These are phyloP conservation scores for Aspergillus ostianus DNA, from an alignment of 495 filamentous ascomycete genomes.

Conservation along the genomic window DNA sequence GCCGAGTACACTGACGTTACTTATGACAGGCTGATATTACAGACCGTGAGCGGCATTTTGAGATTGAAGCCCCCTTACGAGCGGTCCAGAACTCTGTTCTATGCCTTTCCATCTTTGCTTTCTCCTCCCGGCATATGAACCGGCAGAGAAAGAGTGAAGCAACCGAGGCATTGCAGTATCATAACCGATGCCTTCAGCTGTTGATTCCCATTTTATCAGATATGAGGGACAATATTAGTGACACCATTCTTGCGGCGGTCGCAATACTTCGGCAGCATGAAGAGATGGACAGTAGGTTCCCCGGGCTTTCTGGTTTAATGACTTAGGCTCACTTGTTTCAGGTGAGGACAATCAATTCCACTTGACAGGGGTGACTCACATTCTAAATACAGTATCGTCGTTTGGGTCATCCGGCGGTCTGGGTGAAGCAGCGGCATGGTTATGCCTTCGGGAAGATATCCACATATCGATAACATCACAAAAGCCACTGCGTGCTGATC, in stretches of 20 bases:
- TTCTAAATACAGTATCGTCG: slow-evolving; percentile 28
- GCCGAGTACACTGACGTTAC: neutral
- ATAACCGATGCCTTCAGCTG: slow-evolving; percentile 28
- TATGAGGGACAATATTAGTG: slow-evolving; percentile 20
- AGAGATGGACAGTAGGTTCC: slow-evolving; percentile 30
- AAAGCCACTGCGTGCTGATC: slow-evolving; percentile 24
- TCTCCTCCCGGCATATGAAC: slow-evolving; percentile 30
- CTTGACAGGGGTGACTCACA: slow-evolving; percentile 29
- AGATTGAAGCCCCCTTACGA: slow-evolving; percentile 23
- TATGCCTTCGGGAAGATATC: slow-evolving; percentile 32
- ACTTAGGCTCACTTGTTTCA: slow-evolving; percentile 5
- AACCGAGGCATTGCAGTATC: slow-evolving; percentile 29
- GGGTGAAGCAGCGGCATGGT: slow-evolving; percentile 33
- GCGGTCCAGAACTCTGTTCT: slow-evolving; percentile 28
- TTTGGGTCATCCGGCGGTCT: slow-evolving; percentile 30
- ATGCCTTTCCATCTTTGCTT: slow-evolving; percentile 29
- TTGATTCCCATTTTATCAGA: slow-evolving; percentile 28
- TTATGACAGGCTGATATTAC: slow-evolving; percentile 29
- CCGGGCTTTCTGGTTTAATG: neutral
- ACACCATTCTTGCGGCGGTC: slow-evolving; percentile 29
- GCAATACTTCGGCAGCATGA: slow-evolving; percentile 33
- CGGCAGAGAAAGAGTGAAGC: slow-evolving; percentile 16
- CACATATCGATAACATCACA: slow-evolving; percentile 29
- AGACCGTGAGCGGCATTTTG: slow-evolving; percentile 31
- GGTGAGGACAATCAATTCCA: slow-evolving; percentile 34